Conservation (phyloP, 2,329 filamentous ascomycete species). For the Trichocomaceae sp. region DNA sequence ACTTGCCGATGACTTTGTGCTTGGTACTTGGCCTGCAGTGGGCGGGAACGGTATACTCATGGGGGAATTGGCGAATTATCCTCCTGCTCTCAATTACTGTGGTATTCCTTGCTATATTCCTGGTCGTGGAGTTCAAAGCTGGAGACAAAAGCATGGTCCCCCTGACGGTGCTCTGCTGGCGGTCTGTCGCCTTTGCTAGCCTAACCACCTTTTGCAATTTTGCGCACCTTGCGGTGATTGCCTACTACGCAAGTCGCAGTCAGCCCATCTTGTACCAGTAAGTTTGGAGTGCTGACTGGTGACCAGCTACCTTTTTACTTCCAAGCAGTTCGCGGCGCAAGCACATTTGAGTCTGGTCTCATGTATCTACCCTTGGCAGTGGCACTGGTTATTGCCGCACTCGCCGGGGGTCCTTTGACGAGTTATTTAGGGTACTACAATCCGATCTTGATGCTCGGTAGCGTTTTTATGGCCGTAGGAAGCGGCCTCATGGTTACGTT, state of each 20-base stretch:
- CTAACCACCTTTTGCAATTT: neutral
- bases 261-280: neutral
- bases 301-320: neutral
- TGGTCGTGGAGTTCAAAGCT: neutral
- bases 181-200: neutral
- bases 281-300: neutral
- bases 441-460: conserved; percentile 23
- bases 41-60: neutral
- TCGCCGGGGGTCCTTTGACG: neutral
- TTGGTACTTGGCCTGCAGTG: neutral
- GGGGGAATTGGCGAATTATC: neutral
- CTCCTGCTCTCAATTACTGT: neutral
- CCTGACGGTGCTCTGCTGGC: neutral
- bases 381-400: neutral
- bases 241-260: neutral
- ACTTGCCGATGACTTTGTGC: neutral
- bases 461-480: conserved; percentile 22
- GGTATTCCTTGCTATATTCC: neutral
- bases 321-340: neutral
- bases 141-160: neutral
- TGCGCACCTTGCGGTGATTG: neutral
- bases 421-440: conserved; percentile 19
- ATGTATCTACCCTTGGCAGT: neutral
- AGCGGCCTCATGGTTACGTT: conserved; percentile 28
- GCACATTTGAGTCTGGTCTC: neutral